Evolutionary conservation across 306 rosid species (phyloP), one percentile per base, ranked within the genome.

Genomic region (Echinosophora koreensis): DNA sequence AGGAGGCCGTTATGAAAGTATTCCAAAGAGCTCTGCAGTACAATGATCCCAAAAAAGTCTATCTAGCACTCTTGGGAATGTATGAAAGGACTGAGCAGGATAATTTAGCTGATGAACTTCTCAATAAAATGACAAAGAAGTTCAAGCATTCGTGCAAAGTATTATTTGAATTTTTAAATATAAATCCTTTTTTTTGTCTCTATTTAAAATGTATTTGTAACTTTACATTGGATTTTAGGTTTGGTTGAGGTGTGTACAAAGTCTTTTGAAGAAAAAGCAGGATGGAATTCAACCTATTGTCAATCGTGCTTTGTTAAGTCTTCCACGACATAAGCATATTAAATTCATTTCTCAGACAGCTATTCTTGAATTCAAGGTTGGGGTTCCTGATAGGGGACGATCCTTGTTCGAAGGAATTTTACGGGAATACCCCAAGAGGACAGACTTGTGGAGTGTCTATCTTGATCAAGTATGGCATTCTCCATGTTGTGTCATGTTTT

Each of bases 121-220:
- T 88, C 63, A 88, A 69, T 27, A 90, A 86, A 80, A 95, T 95
- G 94, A 82, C 89, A 64, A 95, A 89, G 89, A 92, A 86, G 82
- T 95, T 90, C 86, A 95, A 92, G 88, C 88, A 77, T 76, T 95
- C 99, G 13, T 90, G 97, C 97, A 87, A 95, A 91, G 98, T 92
- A 92, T 73, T 42, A 32, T 27, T 27, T 41, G 50, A 49, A 50
- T 79, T 65, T 70, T 42, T 15, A 46, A 11, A 52, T 18, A 54
- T 69, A 47, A 76, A 66, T 63, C 46, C 46, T 15, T 47, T 57
- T 62, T 71, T 12, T 57, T 42, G 54, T 70, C 69, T 58, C 66
- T 7, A 12, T 28, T 17, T 27, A 38, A 22, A 15, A 30, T 58
- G 34, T 52, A 1, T 35, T 4, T 49, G 35, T 11, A 61, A 75